phyloP scores from a whole-genome alignment of 768 basidiomycete species.

The Leccinum rimulosum region DNA sequence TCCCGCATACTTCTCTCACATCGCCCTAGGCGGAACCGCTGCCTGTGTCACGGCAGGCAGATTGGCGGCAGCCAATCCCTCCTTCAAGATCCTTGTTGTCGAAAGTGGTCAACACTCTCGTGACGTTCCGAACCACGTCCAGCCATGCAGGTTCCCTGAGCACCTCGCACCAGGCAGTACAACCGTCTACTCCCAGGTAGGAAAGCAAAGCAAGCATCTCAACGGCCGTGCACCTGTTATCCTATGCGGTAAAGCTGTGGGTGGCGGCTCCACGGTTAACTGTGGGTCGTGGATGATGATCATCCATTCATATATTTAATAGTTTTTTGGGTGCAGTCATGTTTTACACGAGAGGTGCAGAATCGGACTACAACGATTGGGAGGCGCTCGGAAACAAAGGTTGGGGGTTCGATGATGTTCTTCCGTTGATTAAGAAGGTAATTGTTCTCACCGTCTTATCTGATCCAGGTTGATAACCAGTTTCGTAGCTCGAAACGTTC shows the following conservation, averaged over 20 bases:
- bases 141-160: constrained; percentile 50
- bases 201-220: constrained; percentile 40
- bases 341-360: constrained; percentile 55
- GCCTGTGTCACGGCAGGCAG: constrained; percentile 53
- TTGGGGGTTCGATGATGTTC: constrained; percentile 56
- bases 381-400: constrained; percentile 47
- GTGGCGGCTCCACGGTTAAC: constrained; percentile 64
- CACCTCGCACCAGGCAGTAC: constrained; percentile 41
- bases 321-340: constrained; percentile 26
- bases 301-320: background rate
- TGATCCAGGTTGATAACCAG: constrained; percentile 34
- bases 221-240: constrained; percentile 45
- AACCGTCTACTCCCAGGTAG: constrained; percentile 43
- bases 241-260: constrained; percentile 49
- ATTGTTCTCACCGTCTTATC: background rate
- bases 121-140: constrained; percentile 44
- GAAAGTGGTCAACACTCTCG: constrained; percentile 56
- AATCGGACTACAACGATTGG: constrained; percentile 69
- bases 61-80: constrained; percentile 50
- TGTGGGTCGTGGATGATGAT: constrained; percentile 33
- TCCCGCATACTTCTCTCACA: background rate
- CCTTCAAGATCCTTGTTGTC: constrained; percentile 55
- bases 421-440: constrained; percentile 60
- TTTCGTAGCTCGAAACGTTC: constrained; percentile 45
- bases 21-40: constrained; percentile 41